Evolutionary conservation across 2,329 filamentous ascomycete species (phyloP), one percentile per base, ranked within the genome.

Genomic region (Talaromyces sp.): DNA sequence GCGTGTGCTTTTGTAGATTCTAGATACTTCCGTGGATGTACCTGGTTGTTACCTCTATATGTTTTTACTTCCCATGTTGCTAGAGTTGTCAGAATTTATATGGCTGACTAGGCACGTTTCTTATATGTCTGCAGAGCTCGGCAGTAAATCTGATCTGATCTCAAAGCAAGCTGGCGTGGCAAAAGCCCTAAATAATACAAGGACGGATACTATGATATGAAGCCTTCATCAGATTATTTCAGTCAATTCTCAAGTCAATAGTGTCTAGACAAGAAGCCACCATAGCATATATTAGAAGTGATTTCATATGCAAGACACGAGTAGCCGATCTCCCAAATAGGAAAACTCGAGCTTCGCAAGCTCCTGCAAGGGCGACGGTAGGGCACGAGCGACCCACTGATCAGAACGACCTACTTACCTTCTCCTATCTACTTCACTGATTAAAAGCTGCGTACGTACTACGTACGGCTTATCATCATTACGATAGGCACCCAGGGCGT

Each of bases 331-430:
- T 48, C 63, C 64, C 4, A 45, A 62, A 50, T 14, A 41, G 60
- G 60, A 62, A 62, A 62, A 50, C 22, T 14, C 5, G 35, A 54
- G 63, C 47, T 61, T 52, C 57, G 57, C 63, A 43, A 56, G 48
- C 58, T 31, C 35, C 59, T 62, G 64, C 60, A 65, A 65, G 64
- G 64, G 56, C 56, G 37, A 45, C 14, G 13, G 19, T 19, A 54
- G 27, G 48, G 27, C 48, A 52, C 48, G 27, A 52, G 48, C n/a
- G 48, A 52, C 27, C 48, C 48, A n/a, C 27, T 33, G 27, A 52
- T 31, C 48, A 8, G 52, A 57, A n/a, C 0, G 14, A 31, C 27
- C 27, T 58, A 27, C 37, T 11, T 33, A 39, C 16, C 14, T 43
- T 45, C 37, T 43, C 37, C 9, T 27, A 59, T 7, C 37, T 59